Evolutionary conservation across 345 rosid species (phyloP).

Genomic region (Cochlearia excelsa): DNA sequence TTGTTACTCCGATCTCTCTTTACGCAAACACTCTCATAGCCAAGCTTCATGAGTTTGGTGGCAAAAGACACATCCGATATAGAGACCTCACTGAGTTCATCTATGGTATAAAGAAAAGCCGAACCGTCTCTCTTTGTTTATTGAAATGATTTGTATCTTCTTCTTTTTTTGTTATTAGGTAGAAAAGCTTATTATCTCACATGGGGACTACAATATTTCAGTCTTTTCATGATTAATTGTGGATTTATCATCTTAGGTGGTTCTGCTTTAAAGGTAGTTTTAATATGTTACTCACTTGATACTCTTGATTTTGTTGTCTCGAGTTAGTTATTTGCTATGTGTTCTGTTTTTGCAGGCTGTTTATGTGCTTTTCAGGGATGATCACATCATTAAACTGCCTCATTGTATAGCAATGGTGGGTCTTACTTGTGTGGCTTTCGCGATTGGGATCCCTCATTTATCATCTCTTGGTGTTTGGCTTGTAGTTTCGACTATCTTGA

Average conservation of each 20-base stretch:
- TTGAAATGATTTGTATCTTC: constrained; percentile 1
- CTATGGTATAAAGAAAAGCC: constrained; percentile 48
- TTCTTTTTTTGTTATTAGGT: constrained; percentile 38
- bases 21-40: constrained; percentile 79
- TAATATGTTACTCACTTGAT: neutral
- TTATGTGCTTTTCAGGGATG: constrained; percentile 54
- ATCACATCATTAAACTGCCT: constrained; percentile 46
- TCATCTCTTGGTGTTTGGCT: constrained; percentile 84
- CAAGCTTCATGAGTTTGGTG: constrained; percentile 79
- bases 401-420: constrained; percentile 56
- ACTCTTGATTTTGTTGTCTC: constrained; percentile 3
- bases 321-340: constrained; percentile 11
- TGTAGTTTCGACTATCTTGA: constrained; percentile 71
- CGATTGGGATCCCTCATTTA: constrained; percentile 77
- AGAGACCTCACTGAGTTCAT: constrained; percentile 84
- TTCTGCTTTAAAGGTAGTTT: constrained; percentile 67
- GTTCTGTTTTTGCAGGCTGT: constrained; percentile 42
- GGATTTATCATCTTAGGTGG: constrained; percentile 79
- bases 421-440: constrained; percentile 55
- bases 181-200: constrained; percentile 58
- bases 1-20: constrained; percentile 67
- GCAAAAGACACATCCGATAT: constrained; percentile 87
- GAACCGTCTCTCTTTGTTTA: neutral
- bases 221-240: constrained; percentile 81
- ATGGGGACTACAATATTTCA: constrained; percentile 71